Base-by-base conservation (phyloP, 2,329 filamentous ascomycete genomes). In the Cadophora malorum region DNA sequence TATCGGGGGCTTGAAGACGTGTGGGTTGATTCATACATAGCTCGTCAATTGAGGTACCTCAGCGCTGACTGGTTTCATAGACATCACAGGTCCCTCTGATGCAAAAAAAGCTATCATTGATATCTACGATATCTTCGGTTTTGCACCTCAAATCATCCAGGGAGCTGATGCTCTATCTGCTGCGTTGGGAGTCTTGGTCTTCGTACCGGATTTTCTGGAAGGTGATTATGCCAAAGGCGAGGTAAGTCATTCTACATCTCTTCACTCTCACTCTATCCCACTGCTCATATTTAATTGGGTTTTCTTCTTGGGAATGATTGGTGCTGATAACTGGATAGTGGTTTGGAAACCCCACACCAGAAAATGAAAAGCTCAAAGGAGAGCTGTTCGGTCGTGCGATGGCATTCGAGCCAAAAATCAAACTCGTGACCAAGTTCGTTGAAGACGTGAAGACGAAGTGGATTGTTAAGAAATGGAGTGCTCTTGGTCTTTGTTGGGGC, bases 171-270 rank as follows among this genome's bases (percentile, higher is more conserved):
- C 86, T 69, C 80, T 90, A 16, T 83, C 86, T 50, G 79, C 80
- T 62, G 81, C 83, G 67, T 82, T 86, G 74, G 61, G 64, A 25
- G 77, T 80, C 79, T 88, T 89, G 73, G 91, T 97, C 74, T 91
- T 94, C 80, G 94, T 97, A 69, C 94, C 94, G 21, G 94, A 97
- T 81, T 94, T 93, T 85, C 96, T 97, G 83, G 85, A 91, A 67
- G 94, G 92, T 77, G 52, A 63, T 12, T 50, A 59, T 60, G 76
- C 12, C 60, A 14, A 86, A 83, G 33, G 33, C 4, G 53, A 82
- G 85, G 56, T 64, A 31, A 9, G 25, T 35, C 9, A 14, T 19
- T 1, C 7, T 1, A 2, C 31, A 25, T 88, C 89, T 35, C 35
- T 12, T n/a, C n/a, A n/a, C n/a, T n/a, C n/a, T n/a, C n/a, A n/a